Evolutionary conservation across 306 rosid genomes (phyloP), one percentile per base, ranked within the genome.

Genomic region (Pyrus betulifolia): DNA sequence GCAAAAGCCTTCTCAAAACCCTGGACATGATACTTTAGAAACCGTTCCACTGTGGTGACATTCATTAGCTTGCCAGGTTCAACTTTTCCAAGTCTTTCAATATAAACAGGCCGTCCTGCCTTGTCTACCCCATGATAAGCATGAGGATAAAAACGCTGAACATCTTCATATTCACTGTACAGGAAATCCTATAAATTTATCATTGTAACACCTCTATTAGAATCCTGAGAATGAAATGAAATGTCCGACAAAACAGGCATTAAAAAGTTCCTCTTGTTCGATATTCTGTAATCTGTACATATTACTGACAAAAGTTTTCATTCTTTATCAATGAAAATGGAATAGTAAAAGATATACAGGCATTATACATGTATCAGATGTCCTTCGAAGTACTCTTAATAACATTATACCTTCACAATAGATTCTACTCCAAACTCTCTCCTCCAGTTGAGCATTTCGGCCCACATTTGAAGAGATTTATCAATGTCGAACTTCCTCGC

Each of bases 51-150:
- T 11, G 99, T 88, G 55, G 99, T 95, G 73, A 89, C 92, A 76
- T 28, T 87, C 97, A 95, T 84, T 82, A 95, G 87, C 80, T 92
- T 95, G 87, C 77, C 80, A 55, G 91, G 96, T 59, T 95, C 97
- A 84, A 91, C 81, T 89, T 92, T 89, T 69, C 99, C 97, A 74
- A 92, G 87, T 85, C 93, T 90, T 88, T 95, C 99, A 79, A 95
- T 89, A 75, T 95, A 95, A 87, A 95, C 84, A 17, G 99, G 99
- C 9, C 93, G 80, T 46, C 99, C 99, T 75, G 74, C 96, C 86
- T 89, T 91, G 86, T 95, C 99, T 61, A 92, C 97, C 83, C 99
- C 97, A 85, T 95, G 99, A 82, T 83, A 90, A 78, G 97, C 96
- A 88, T 91, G 99, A 67, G 99, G 99, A 75, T 95, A 95, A 80